phyloP scores from a whole-genome alignment of 179 eudicot species.

The Carnegiea gigantea region DNA sequence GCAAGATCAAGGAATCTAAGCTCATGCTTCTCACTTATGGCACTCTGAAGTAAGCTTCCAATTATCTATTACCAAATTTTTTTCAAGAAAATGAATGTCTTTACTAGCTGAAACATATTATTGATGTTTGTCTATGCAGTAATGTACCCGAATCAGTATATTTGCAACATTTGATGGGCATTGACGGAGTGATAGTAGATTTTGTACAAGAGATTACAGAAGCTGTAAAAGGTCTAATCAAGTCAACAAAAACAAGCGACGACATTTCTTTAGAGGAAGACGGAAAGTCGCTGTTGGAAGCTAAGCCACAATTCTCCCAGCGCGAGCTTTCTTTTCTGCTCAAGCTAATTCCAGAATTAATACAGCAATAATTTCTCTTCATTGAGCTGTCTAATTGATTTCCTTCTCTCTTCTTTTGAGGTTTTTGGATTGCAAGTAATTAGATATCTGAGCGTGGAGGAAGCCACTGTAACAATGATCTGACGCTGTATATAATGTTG shows the following conservation, averaged over 20 bases:
- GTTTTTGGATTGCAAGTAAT: background rate
- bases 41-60: slow-evolving; percentile 61
- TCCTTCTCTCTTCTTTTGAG: background rate
- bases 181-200: slow-evolving; percentile 89
- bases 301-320: slow-evolving; percentile 73
- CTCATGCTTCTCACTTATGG: slow-evolving; percentile 85
- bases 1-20: slow-evolving; percentile 67
- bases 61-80: too few species aligned
- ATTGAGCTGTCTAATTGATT: background rate
- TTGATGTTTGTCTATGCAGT: slow-evolving; percentile 27
- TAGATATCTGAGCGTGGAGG: slow-evolving; percentile 19
- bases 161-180: slow-evolving; percentile 75
- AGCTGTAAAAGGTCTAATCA: slow-evolving; percentile 58
- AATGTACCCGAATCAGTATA: slow-evolving; percentile 41
- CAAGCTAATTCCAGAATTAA: slow-evolving; percentile 77
- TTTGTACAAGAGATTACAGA: slow-evolving; percentile 71
- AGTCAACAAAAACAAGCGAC: slow-evolving; percentile 29
- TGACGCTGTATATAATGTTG: slow-evolving; percentile 23
- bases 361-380: slow-evolving; percentile 45
- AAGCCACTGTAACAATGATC: slow-evolving; percentile 6
- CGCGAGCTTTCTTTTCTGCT: slow-evolving; percentile 77
- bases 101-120: background rate
- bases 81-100: too few species aligned
- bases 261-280: slow-evolving; percentile 15
- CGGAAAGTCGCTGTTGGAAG: slow-evolving; percentile 26